Evolutionary conservation across 148 eudicot genomes (phyloP).

Genomic region (Silene latifolia): DNA sequence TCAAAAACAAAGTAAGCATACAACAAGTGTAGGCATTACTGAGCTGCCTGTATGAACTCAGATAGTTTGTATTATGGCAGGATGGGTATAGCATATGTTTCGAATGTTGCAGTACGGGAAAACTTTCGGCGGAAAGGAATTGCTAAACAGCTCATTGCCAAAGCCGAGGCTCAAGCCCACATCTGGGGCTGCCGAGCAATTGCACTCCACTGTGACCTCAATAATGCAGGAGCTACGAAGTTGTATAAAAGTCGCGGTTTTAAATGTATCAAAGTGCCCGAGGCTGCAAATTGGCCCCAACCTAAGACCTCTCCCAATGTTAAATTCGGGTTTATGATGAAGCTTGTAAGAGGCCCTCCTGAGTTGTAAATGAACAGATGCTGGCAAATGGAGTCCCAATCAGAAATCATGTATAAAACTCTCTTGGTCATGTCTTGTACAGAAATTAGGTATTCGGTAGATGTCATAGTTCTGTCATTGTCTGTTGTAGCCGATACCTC

Average conservation of each 20-base stretch:
- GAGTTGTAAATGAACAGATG: neutral
- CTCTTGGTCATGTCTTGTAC: neutral
- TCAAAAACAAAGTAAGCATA: neutral
- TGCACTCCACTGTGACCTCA: constrained; percentile 81
- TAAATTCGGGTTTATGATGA: constrained; percentile 83
- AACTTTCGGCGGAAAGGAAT: constrained; percentile 75
- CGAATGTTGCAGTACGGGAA: constrained; percentile 92
- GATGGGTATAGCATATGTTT: constrained; percentile 80
- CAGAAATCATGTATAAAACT: neutral
- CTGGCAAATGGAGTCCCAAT: neutral
- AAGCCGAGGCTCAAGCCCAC: constrained; percentile 81
- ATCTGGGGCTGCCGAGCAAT: constrained; percentile 84
- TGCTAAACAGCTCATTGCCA: constrained; percentile 67
- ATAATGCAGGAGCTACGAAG: constrained; percentile 62
- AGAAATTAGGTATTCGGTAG: constrained; percentile 1
- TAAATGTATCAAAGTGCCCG: constrained; percentile 60
- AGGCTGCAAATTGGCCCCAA: constrained; percentile 88
- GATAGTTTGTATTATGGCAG: constrained; percentile 34
- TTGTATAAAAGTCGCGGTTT: constrained; percentile 74
- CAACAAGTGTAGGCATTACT: neutral
- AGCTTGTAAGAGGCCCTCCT: constrained; percentile 43
- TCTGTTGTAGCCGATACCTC: neutral
- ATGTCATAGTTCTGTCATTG: neutral
- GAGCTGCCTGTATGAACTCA: neutral
- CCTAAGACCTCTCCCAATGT: constrained; percentile 75